Evolutionary conservation across 176 grass and related monocot species (phyloP).

Genomic region (Carex scoparia): DNA sequence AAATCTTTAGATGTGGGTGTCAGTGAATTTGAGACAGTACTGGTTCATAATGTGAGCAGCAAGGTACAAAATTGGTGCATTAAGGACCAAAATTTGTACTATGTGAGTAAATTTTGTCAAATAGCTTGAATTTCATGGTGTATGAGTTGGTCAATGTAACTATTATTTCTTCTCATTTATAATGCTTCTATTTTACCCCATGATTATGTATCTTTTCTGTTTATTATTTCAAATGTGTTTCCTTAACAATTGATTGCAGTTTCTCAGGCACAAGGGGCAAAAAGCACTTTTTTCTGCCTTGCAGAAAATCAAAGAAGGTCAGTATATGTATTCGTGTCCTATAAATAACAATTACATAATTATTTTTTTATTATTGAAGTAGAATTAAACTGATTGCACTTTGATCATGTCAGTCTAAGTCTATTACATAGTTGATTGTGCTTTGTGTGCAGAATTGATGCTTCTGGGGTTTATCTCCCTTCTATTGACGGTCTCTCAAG

Average conservation of each 20-base stretch:
- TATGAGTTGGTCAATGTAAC: not conserved
- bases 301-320: conserved; percentile 75
- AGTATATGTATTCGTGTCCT: not conserved
- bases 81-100: not conserved
- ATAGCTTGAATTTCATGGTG: not conserved
- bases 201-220: not conserved
- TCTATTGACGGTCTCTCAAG: conserved; percentile 61
- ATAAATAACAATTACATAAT: not conserved
- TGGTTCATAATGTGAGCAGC: not conserved
- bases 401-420: not conserved
- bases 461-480: conserved; percentile 96
- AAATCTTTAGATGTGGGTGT: not conserved
- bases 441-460: conserved; percentile 70
- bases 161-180: not conserved
- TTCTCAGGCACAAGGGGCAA: conserved; percentile 36
- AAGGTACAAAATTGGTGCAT: not conserved
- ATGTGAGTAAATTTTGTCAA: not conserved
- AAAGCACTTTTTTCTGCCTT: conserved; percentile 56
- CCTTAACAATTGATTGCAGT: conserved; percentile 28
- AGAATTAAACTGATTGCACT: conserved; percentile 3
- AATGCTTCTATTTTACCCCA: not conserved
- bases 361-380: not conserved
- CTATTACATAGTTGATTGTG: not conserved
- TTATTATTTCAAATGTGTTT: not conserved
- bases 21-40: not conserved